Percentiles rank a stretch among this genome's conserved stretches.
Conservation (phyloP, 2,329 filamentous ascomycete genomes). For the Volutella citrinella region DNA sequence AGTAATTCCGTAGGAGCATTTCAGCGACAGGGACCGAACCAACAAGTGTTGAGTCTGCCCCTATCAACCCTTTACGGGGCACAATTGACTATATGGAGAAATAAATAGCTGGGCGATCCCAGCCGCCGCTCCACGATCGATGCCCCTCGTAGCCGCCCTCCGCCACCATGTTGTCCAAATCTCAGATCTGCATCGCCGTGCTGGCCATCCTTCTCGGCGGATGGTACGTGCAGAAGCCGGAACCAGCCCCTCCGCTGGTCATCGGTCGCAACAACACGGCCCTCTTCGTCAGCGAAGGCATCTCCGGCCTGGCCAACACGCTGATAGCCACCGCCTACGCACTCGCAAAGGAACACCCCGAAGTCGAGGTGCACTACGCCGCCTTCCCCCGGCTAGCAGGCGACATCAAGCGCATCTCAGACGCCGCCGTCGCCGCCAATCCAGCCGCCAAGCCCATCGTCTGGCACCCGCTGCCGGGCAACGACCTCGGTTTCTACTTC, state of each 20-base stretch:
- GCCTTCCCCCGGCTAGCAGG: conserved; percentile 22
- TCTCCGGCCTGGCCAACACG: conserved; percentile 35
- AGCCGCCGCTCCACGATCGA: too few relatives aligned
- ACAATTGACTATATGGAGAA: too few relatives aligned
- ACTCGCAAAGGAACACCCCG: conserved; percentile 28
- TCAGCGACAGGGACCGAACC: too few relatives aligned
- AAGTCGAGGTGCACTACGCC: conserved; percentile 32
- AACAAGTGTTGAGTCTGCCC: too few relatives aligned
- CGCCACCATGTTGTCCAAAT: too few relatives aligned
- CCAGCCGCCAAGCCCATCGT: conserved; percentile 16
- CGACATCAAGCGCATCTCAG: conserved; percentile 16
- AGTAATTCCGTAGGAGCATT: too few relatives aligned
- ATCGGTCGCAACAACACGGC: conserved; percentile 28
- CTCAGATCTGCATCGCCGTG: background rate
- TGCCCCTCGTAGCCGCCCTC: too few relatives aligned
- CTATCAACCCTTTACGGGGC: too few relatives aligned
- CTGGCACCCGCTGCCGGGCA: conserved; percentile 24
- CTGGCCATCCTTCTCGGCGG: background rate
- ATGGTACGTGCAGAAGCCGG: background rate
- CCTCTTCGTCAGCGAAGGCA: conserved; percentile 31
- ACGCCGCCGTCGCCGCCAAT: conserved; percentile 6
- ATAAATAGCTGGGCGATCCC: too few relatives aligned
- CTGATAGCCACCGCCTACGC: conserved; percentile 33
- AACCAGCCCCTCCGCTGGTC: background rate
- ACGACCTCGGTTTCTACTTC: conserved; percentile 9